Evolutionary conservation across 495 filamentous ascomycete genomes (phyloP), one percentile per base, ranked within the genome.

Genomic region (Daldinia childiae): DNA sequence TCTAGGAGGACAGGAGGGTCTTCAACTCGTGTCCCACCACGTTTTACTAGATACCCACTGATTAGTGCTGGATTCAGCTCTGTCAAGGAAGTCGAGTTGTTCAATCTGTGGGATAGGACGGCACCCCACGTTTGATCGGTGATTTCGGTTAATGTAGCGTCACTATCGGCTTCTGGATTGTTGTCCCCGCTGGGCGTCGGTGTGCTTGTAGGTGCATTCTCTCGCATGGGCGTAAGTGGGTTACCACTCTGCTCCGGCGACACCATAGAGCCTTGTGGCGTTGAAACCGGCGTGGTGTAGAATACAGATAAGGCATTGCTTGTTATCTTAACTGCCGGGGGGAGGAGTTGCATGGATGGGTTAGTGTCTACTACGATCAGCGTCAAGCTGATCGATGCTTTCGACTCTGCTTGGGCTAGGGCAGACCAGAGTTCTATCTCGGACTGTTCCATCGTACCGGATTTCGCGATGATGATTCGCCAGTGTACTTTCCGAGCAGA

Each of bases 51-150:
- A 78, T 92, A 92, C 19, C 92, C 93, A 70, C 89, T 91, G 29
- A 88, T 86, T 27, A 94, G 82, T 4, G 87, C 84, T 24, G 89
- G 88, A 58, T 86, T 86, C 66, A 89, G 85, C 60, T 92, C 90
- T 6, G 85, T 85, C 21, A 90, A 77, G 11, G 88, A 88, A 1
- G 84, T 79, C 2, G 89, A 89, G 71, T 88, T 90, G 77, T 90
- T 90, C 17, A 93, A 84, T n/a, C 90, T 86, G 76, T 94, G 90
- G 0, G 85, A 80, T 50, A 94, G 81, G 15, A 97, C 80, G 21
- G 93, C 87, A 29, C 88, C 90, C 92, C 92, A 97, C 2, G 89
- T 91, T 59, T 94, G 90, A 62, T 98, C 94, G 21, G 87, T 87
- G 30, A 88, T 76, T 74, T 98, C 94, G 5, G 92, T 79, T 6